Conservation (phyloP, 805 yeast genomes). For the Zygoascus biomembranicola region DNA sequence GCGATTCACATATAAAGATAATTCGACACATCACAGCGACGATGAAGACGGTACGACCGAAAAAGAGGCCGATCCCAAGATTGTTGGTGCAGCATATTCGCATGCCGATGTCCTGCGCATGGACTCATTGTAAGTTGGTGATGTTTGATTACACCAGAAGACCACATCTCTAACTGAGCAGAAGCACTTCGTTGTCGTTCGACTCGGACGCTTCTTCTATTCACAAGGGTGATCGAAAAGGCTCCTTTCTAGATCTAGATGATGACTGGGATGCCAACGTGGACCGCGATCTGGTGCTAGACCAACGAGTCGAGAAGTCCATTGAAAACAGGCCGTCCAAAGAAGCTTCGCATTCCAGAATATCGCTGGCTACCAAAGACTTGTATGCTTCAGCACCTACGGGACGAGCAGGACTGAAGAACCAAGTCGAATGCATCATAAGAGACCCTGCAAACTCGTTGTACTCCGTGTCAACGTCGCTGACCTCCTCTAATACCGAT, state of each 20-base stretch:
- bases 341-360: not conserved
- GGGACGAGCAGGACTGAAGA: slow-evolving; percentile 2
- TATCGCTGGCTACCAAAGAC: slow-evolving; percentile 1
- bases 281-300: slow-evolving; percentile 26
- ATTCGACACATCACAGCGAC: not conserved
- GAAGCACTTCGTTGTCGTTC: slow-evolving; percentile 3
- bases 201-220: not conserved
- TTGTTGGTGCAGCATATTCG: slow-evolving; percentile 50
- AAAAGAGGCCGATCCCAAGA: slow-evolving; percentile 29
- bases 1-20: slow-evolving; percentile 20
- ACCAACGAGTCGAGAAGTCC: slow-evolving; percentile 12
- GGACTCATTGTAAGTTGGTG: slow-evolving; percentile 53
- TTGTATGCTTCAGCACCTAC: slow-evolving; percentile 4
- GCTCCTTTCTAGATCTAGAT: slow-evolving; percentile 59
- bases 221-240: slow-evolving; percentile 8
- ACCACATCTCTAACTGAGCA: slow-evolving; percentile 1
- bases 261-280: slow-evolving; percentile 90
- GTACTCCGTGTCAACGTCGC: slow-evolving; percentile 21
- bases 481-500: slow-evolving; percentile 3
- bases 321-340: slow-evolving; percentile 17
- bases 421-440: slow-evolving; percentile 19
- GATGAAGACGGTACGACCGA: not conserved
- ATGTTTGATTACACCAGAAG: slow-evolving; percentile 38
- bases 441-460: slow-evolving; percentile 24
- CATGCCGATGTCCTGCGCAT: slow-evolving; percentile 35